Percentiles rank a stretch among this genome's conserved stretches.
phyloP scores from a whole-genome alignment of 352 stramenopile species.

The Phytopythium cucurbitacearum region DNA sequence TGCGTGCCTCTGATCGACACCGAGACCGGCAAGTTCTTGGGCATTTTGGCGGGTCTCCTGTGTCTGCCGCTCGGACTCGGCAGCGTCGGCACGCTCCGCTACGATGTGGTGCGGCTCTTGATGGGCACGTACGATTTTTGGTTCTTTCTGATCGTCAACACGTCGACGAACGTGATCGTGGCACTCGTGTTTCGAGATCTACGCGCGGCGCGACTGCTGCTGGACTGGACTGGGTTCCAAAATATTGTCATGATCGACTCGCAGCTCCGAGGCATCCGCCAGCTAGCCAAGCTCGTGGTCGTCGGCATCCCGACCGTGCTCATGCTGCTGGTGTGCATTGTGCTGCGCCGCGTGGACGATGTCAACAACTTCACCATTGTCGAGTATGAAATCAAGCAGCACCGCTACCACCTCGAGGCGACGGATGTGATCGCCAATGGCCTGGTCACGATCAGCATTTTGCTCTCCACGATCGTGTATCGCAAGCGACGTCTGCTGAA shows the following conservation, averaged over 20 bases:
- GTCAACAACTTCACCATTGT: constrained; percentile 10
- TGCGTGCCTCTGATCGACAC: constrained; percentile 16
- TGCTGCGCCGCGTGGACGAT: constrained; percentile 16
- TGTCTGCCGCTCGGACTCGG: constrained; percentile 21
- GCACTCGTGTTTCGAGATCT: constrained; percentile 23
- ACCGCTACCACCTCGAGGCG: constrained; percentile 11
- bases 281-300: constrained; percentile 5
- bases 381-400: constrained; percentile 11
- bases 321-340: constrained; percentile 18
- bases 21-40: constrained; percentile 7
- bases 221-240: constrained; percentile 28
- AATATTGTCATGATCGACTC: constrained; percentile 27
- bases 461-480: constrained; percentile 23
- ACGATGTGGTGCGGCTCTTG: constrained; percentile 28
- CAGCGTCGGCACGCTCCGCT: constrained; percentile 25
- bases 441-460: constrained; percentile 17
- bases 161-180: constrained; percentile 17
- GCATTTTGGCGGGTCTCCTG: constrained; percentile 12
- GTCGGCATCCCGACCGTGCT: constrained; percentile 9
- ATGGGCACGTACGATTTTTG: constrained; percentile 35
- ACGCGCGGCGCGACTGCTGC: constrained; percentile 13
- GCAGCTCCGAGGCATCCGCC: constrained; percentile 19
- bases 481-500: constrained; percentile 11
- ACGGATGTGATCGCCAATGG: constrained; percentile 22
- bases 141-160: constrained; percentile 30